Conservation (phyloP, 768 basidiomycete species). For the Trichaptum fuscoviolaceum region DNA sequence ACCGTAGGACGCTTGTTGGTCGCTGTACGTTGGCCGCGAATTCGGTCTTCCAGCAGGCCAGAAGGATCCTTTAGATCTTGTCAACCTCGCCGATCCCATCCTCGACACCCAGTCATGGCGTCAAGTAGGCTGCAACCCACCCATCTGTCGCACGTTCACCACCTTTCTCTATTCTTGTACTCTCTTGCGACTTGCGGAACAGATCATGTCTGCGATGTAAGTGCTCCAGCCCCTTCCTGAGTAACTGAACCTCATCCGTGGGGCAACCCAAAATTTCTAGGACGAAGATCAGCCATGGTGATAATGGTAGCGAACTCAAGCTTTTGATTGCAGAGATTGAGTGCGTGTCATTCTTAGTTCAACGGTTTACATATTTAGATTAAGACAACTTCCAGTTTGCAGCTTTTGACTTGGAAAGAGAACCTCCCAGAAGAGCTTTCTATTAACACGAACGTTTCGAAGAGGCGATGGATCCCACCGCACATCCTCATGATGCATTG, state of each 20-base stretch:
- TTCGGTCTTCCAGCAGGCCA: slow-evolving; percentile 37
- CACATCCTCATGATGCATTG: slow-evolving; percentile 53
- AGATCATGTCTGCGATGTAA: slow-evolving; percentile 53
- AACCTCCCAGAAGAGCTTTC: slow-evolving; percentile 41
- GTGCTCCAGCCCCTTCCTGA: slow-evolving; percentile 15
- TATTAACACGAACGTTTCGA: slow-evolving; percentile 26
- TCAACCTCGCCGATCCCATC: slow-evolving; percentile 42
- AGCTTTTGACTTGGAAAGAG: slow-evolving; percentile 45
- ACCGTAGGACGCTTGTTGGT: slow-evolving; percentile 56
- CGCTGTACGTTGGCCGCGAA: slow-evolving; percentile 62
- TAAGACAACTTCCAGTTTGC: slow-evolving; percentile 16
- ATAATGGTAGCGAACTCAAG: slow-evolving; percentile 33
- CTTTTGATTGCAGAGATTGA: slow-evolving; percentile 50
- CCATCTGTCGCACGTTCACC: slow-evolving; percentile 18
- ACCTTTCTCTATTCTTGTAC: slow-evolving; percentile 46
- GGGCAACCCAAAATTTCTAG: slow-evolving; percentile 21
- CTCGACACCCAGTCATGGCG: slow-evolving; percentile 32
- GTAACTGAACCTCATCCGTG: neutral
- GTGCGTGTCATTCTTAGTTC: slow-evolving; percentile 25
- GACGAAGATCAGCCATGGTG: slow-evolving; percentile 36
- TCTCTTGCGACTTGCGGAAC: slow-evolving; percentile 41
- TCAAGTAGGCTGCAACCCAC: slow-evolving; percentile 37
- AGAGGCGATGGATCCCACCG: slow-evolving; percentile 40
- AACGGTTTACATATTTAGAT: neutral
- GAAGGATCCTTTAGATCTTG: slow-evolving; percentile 41